Conservation (phyloP, 306 rosid genomes). For the Acacia acuminata region DNA sequence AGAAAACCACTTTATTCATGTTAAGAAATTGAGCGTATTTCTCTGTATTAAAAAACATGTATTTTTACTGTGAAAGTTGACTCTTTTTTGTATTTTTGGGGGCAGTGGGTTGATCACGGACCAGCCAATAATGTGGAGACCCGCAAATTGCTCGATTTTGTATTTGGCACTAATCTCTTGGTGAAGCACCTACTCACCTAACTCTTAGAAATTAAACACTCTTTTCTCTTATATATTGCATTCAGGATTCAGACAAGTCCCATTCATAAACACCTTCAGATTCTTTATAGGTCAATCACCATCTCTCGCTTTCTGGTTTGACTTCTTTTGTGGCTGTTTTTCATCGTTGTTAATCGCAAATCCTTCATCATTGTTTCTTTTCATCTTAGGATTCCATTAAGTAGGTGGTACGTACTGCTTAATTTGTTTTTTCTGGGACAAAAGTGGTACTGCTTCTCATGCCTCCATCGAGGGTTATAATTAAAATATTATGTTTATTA, state of each 20-base stretch:
- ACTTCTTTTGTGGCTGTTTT: conserved; percentile 18
- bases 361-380: not conserved
- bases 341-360: not conserved
- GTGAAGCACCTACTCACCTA: conserved; percentile 44
- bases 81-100: not conserved
- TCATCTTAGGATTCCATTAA: not conserved
- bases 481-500: not conserved
- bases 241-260: not conserved
- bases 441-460: not conserved
- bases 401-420: not conserved
- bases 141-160: conserved; percentile 23
- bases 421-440: not conserved
- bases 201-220: not conserved
- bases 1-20: not conserved
- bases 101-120: conserved; percentile 11
- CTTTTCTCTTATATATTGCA: not conserved
- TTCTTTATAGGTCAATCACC: conserved; percentile 17
- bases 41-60: not conserved
- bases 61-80: not conserved
- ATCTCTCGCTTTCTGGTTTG: conserved; percentile 32
- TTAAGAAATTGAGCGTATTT: not conserved
- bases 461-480: not conserved
- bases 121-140: conserved; percentile 17
- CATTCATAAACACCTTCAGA: not conserved
- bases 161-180: not conserved